Conservation (phyloP, 2,329 filamentous ascomycete genomes). For the Grosmannia huntii region DNA sequence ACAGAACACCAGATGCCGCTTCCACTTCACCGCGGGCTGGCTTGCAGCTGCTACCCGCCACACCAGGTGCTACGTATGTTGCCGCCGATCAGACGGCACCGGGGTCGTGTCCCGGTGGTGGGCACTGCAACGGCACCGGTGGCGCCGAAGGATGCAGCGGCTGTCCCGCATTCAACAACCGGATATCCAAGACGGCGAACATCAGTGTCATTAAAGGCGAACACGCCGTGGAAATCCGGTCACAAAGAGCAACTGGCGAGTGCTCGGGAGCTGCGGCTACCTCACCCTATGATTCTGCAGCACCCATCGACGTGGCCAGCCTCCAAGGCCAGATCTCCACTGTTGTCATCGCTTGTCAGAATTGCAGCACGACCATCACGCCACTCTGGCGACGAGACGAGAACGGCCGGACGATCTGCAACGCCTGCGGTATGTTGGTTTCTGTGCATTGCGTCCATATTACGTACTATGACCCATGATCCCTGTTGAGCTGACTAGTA, state of each 20-base stretch:
- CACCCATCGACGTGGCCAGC: conserved; percentile 37
- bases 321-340: conserved; percentile 37
- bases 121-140: conserved; percentile 90
- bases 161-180: conserved; percentile 95
- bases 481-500: neutral
- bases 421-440: conserved; percentile 76
- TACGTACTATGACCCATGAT: neutral
- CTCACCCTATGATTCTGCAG: conserved; percentile 19
- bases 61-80: conserved; percentile 55
- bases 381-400: conserved; percentile 93
- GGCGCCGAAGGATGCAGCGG: conserved; percentile 91
- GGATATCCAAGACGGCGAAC: conserved; percentile 76
- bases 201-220: conserved; percentile 41
- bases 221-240: conserved; percentile 7
- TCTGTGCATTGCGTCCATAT: neutral
- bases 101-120: conserved; percentile 91
- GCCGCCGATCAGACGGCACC: conserved; percentile 59
- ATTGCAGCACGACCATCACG: conserved; percentile 92
- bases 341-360: conserved; percentile 84
- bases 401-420: conserved; percentile 92
- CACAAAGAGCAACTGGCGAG: neutral
- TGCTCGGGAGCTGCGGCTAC: neutral
- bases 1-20: conserved; percentile 26
- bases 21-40: conserved; percentile 24
- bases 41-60: conserved; percentile 26